Evolutionary conservation across 441 rosid genomes (phyloP), one percentile per base, ranked within the genome.

Genomic region (Dalechampia spathulata): DNA sequence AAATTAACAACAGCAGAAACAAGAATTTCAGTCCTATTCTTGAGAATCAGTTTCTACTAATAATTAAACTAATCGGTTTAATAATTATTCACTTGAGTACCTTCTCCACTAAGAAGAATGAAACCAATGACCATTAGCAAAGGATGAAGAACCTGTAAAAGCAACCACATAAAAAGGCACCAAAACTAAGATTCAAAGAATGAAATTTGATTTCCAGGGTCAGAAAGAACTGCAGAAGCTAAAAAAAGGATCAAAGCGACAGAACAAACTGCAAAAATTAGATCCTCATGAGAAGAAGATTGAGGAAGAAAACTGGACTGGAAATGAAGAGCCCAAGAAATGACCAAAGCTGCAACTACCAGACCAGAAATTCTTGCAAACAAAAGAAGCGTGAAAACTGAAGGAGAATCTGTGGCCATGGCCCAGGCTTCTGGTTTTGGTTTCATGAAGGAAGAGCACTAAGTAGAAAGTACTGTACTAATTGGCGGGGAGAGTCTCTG

Each of bases 101-200:
- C 96, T 91, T 91, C 98, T 57, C 98, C 98, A 63, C 93, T 87
- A 51, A 88, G 58, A 64, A 88, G 74, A 62, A 87, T 88, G 75
- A 91, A 84, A 62, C 95, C 96, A 60, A 91, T 87, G 57, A 91
- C 98, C 98, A 88, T 91, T 25, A 91, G 52, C 55, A 91, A 57
- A 32, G 95, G 93, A 66, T 88, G 95, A 30, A 82, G 94, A 51
- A 74, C 81, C 97, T 90, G 78, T 30, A 22, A 50, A 46, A 49
- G 23, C 28, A 5, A 1, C 12, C 3, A 27, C 19, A n/a, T 13
- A 16, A 21, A 27, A 22, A 17, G 49, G 7, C n/a, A 7, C 1
- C 2, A 1, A 2, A 37, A 8, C 4, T 13, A 14, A 47, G n/a
- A 16, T 52, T 20, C 27, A 23, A 36, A 28, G 45, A 27, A 45